Evolutionary conservation across 306 rosid genomes (phyloP), one percentile per base, ranked within the genome.

Genomic region (Neltuma alba): DNA sequence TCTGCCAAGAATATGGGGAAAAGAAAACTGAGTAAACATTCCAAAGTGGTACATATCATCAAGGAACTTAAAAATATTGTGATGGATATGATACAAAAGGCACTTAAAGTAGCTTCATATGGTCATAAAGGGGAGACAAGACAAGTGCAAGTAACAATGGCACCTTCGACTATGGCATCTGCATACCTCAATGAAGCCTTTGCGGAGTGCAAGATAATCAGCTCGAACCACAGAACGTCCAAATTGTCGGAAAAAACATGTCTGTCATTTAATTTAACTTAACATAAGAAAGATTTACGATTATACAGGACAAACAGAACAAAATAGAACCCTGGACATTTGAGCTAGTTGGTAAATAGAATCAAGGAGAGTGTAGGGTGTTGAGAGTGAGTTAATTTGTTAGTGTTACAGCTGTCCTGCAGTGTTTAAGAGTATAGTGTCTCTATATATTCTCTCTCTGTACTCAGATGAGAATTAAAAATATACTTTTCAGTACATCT

Each of bases 151-250:
- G n/a, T n/a, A n/a, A n/a, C n/a, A n/a, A n/a, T n/a, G n/a, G n/a
- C 36, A 23, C 12, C 54, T 41, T 28, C 11, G 40, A 41, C 80
- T 14, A 48, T 34, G 21, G 45, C 21, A 38, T 45, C 27, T 75
- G 50, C 73, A 70, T 88, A 92, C 97, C 94, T n/a, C 48, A 79
- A 92, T 88, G 89, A 92, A 92, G 61, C 94, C 93, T 79, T 88
- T 87, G 78, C 94, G 94, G 45, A 92, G 88, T 58, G 86, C 82
- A 25, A 92, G 89, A 86, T 92, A 92, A 50, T 92, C 94, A 10
- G 87, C 74, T 58, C 79, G 87, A 77, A 79, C 88, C 79, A 92
- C 90, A 9, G 97, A 92, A 77, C 30, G 80, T 69, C 93, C 91
- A 81, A 92, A 87, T 84, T 90, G 97, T 70, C 93, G 85, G 71